Evolutionary conservation across 768 basidiomycete genomes (phyloP), one percentile per base, ranked within the genome.

Genomic region (Fibroporia radiculosa): DNA sequence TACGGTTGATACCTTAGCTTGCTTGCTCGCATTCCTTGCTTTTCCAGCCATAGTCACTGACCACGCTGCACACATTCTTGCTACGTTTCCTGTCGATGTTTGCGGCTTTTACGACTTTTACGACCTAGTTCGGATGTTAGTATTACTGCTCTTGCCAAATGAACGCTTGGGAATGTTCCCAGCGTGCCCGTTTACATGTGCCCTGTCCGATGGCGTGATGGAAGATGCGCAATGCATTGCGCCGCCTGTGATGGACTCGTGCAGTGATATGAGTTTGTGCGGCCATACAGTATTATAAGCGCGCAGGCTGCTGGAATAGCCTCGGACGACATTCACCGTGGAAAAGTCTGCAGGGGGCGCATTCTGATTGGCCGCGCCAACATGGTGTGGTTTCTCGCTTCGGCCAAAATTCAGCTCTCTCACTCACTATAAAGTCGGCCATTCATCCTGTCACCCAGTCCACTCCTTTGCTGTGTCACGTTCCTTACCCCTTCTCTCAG

Each of bases 81-180:
- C 27, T 23, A 42, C 29, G 33, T 23, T 14, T 42, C 41, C 41
- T 42, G 28, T 8, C 28, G 7, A 28, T 33, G 13, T 35, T 11
- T 37, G 16, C 36, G 31, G 29, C 28, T 20, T 19, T 46, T 31
- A 46, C 45, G 45, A 46, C 45, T 24, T 32, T 39, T 29, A 46
- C 32, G 45, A 46, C 38, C 35, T 19, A 5, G 8, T 31, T 42
- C 27, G 25, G 25, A 31, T 36, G 35, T 19, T n/a, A n/a, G n/a
- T n/a, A n/a, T n/a, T n/a, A n/a, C n/a, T n/a, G n/a, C n/a, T n/a
- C n/a, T n/a, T n/a, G n/a, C n/a, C n/a, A n/a, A n/a, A n/a, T n/a
- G n/a, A n/a, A n/a, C n/a, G n/a, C n/a, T n/a, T n/a, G n/a, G n/a
- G n/a, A n/a, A n/a, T n/a, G n/a, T n/a, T 31, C 29, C 29, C n/a